These are phyloP conservation scores for Diutina neorugosa DNA, from an alignment of 1,139 yeast species.

Conservation along the genomic window DNA sequence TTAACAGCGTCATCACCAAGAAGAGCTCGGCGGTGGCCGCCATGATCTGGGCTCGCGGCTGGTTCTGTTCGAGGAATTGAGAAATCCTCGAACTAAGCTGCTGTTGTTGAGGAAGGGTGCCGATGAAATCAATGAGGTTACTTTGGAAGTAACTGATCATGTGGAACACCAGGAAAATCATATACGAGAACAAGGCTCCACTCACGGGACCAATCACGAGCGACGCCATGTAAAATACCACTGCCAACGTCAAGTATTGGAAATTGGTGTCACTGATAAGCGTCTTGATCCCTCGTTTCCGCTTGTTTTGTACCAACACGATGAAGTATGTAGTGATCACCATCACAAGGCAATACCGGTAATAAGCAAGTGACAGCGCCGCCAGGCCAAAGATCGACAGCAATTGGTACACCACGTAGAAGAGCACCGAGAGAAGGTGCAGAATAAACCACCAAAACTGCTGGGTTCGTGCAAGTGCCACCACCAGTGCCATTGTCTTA, in stretches of 20 bases:
- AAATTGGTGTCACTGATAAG: neutral
- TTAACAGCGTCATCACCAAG: slow-evolving; percentile 7
- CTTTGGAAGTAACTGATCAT: neutral
- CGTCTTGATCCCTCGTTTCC: neutral
- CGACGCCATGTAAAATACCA: neutral
- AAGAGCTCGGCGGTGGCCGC: slow-evolving; percentile 38
- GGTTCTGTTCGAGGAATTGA: slow-evolving; percentile 24
- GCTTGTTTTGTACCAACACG: neutral
- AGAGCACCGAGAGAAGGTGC: slow-evolving; percentile 1
- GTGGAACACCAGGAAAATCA: slow-evolving; percentile 2
- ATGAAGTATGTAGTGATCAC: slow-evolving; percentile 1
- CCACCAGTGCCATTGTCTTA: neutral
- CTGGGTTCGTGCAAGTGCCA: neutral
- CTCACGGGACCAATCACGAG: neutral
- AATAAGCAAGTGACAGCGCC: neutral
- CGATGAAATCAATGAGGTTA: neutral
- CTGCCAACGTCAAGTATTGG: slow-evolving; percentile 1
- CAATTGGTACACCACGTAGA: neutral
- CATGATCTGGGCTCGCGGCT: slow-evolving; percentile 33
- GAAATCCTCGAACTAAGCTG: slow-evolving; percentile 14
- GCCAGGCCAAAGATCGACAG: neutral
- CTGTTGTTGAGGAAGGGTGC: neutral
- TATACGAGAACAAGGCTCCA: neutral
- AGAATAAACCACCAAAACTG: slow-evolving; percentile 4
- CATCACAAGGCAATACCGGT: slow-evolving; percentile 1